Base-by-base conservation (phyloP, 345 rosid genomes). In the Arabidopsis suecica region DNA sequence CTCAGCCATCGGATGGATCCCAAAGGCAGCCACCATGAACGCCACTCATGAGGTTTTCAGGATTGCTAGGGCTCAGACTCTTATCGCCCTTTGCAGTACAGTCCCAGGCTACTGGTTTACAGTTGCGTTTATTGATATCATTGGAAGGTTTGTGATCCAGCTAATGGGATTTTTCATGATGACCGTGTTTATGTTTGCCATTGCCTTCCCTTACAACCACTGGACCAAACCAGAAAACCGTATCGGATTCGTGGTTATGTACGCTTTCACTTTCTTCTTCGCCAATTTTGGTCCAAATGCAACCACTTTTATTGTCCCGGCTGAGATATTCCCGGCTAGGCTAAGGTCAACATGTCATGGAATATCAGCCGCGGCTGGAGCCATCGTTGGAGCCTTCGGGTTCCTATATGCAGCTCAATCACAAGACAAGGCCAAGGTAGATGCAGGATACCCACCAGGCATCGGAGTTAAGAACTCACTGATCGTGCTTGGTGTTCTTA, bases 31-130 rank as follows among this genome's bases (percentile, higher is more conserved):
- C 22, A 84, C 86, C 2, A 86, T 90, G 96, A 87, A 83, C 20
- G 96, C 77, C 0, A 72, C 84, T 22, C 84, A 86, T 4, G 93
- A 90, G 67, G 88, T 90, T 5, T 87, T 45, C 77, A 84, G 1
- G 56, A 90, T 90, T 16, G 85, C 80, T 3, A 83, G 85, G 69
- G 96, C 96, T 0, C 91, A 87, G 12, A 90, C 93, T 34, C 83
- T 90, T 14, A 88, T 88, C 0, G 93, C 96, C 0, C 85, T 90
- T 2, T 87, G 85, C 55, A 84, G 93, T 45, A 88, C 90, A 0
- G 89, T 87, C 1, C 93, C 93, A 0, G 96, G 96, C 2, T 88
- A 88, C 68, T 87, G 96, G 91, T 87, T 88, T 75, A 90, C 90
- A 0, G 96, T 90, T 1, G 81, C 79, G 0, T 66, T 90, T 16